Evolutionary conservation across 257 asterid species (phyloP), one percentile per base, ranked within the genome.

Genomic region (Cynanchum wilfordii): DNA sequence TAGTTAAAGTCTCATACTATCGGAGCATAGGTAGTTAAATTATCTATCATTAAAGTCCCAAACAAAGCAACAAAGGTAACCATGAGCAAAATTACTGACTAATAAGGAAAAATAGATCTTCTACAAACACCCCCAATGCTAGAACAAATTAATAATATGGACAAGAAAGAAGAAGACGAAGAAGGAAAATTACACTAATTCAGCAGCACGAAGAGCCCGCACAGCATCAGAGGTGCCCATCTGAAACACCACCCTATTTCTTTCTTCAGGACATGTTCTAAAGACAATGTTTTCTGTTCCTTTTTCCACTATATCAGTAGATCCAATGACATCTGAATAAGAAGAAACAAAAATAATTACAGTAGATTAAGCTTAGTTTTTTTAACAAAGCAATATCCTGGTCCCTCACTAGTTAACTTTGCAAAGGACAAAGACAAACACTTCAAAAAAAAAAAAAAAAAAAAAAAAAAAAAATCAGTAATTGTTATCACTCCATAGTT

Each of bases 191-290:
- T 78, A 93, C 98, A 93, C 90, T 45, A 76, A 44, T 71, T 91
- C 86, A 68, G 96, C 95, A 73, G 96, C 97, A 75, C 80, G 87
- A 75, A 93, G 96, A 79, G 98, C 97, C 81, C 97, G 83, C 70
- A 84, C 83, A 29, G 96, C 87, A 87, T 93, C 96, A 62, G 97
- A 93, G 73, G 98, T 91, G 58, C 98, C 98, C 89, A 91, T 88
- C 86, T 93, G 97, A 71, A 93, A 87, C 47, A 93, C 97, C 68
- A 93, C 93, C 75, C 87, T 79, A 54, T 71, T 79, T 82, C 82
- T 81, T 81, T 93, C 98, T 78, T 89, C 93, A 2, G 84, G 85
- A 65, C 97, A 93, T 58, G 97, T 93, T 80, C 97, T 85, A 79
- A 91, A 91, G 73, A 91, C 96, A 78, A 91, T 85, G 77, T 52